phyloP scores from a whole-genome alignment of 2,329 filamentous ascomycete genomes.

The Botrytis paeoniae region DNA sequence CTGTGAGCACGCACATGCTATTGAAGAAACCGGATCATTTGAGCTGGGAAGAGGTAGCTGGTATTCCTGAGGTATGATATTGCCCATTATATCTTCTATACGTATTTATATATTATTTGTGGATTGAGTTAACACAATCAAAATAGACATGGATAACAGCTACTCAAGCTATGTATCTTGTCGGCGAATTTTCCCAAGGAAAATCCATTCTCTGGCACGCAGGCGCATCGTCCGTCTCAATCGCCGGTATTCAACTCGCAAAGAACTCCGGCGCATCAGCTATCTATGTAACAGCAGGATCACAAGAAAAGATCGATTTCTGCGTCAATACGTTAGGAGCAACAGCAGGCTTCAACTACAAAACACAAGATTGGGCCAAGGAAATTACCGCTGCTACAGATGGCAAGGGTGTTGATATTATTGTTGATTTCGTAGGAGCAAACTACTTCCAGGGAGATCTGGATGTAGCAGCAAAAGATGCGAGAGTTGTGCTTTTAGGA shows the following conservation, averaged over 20 bases:
- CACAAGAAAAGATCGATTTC: constrained; percentile 77
- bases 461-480: constrained; percentile 70
- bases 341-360: constrained; percentile 80
- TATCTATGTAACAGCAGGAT: constrained; percentile 79
- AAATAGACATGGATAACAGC: constrained; percentile 78
- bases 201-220: constrained; percentile 88
- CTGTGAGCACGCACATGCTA: constrained; percentile 74
- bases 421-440: constrained; percentile 82
- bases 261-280: constrained; percentile 62
- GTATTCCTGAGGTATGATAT: constrained; percentile 68
- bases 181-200: constrained; percentile 68
- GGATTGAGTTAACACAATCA: neutral
- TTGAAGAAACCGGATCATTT: constrained; percentile 74
- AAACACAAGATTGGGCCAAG: constrained; percentile 69
- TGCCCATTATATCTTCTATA: neutral
- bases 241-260: constrained; percentile 82
- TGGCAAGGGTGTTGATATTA: constrained; percentile 77
- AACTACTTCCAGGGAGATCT: constrained; percentile 79
- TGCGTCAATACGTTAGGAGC: constrained; percentile 72
- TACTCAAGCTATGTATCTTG: constrained; percentile 79
- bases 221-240: constrained; percentile 82
- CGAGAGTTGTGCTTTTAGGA: constrained; percentile 72
- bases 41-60: constrained; percentile 72
- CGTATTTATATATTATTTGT: accelerated
- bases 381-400: constrained; percentile 69